Evolutionary conservation across 768 basidiomycete species (phyloP), one percentile per base, ranked within the genome.

Genomic region (Paxillus involutus): DNA sequence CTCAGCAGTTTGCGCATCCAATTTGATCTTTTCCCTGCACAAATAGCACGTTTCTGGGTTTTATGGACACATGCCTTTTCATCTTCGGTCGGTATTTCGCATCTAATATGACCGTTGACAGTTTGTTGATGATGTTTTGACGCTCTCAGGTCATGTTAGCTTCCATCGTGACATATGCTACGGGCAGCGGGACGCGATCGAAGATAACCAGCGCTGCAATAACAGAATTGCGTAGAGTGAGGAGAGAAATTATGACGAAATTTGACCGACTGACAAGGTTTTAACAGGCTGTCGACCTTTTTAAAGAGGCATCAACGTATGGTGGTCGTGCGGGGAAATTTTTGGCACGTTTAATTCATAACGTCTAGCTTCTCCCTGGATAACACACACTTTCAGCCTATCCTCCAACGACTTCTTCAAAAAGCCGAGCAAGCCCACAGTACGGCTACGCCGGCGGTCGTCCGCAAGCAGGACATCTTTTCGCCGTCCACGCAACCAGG

Each of bases 11-110:
- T 86, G 44, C 76, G 75, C 35, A 62, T 71, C 40, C 77, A 82
- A 52, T 83, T 81, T 56, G 65, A 67, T 10, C 60, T 78, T 52
- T 82, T 83, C 62, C 83, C 84, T 0, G 72, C 73, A 14, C 79
- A 83, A 58, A 82, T 86, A 49, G 78, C 82, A 33, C 74, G 85
- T 40, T 85, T 86, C 61, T 88, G 85, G 85, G 83, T 84, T 24
- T 62, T 88, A 30, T 88, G 87, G 87, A 86, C 85, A 1, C 85
- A 88, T 63, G 81, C 80, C 6, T 88, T 88, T 63, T 85, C 84
- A 17, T 80, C 84, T 19, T 71, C 84, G 56, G 85, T 86, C 59
- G 49, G 80, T 67, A 19, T 37, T 51, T 24, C 58, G 10, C 29
- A 32, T 54, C 10, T 43, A 30, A 45, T 16, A 35, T 6, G 43